phyloP scores from a whole-genome alignment of 1,139 yeast species.

The Casaregolazyma suthepensis region DNA sequence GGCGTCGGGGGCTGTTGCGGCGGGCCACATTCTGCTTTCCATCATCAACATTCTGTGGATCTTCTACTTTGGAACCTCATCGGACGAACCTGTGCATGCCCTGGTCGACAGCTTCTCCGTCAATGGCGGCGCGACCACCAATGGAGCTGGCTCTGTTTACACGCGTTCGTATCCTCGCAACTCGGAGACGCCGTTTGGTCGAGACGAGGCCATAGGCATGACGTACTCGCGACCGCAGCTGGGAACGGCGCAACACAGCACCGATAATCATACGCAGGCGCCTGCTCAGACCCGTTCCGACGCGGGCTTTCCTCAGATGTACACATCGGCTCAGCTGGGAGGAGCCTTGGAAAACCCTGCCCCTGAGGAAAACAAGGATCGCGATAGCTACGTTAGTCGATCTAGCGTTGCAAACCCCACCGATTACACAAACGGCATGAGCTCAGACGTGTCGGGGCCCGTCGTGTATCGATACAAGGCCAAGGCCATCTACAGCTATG shows the following conservation, averaged over 20 bases:
- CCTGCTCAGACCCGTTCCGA: conserved; percentile 7
- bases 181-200: conserved; percentile 11
- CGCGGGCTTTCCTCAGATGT: conserved; percentile 40
- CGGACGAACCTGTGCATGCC: conserved; percentile 60
- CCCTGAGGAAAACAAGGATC: conserved; percentile 13
- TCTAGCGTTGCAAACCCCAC: conserved; percentile 9
- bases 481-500: conserved; percentile 76
- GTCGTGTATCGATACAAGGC: conserved; percentile 77
- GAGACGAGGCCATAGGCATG: conserved; percentile 12
- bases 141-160: conserved; percentile 7
- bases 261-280: background rate
- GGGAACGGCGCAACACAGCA: conserved; percentile 1
- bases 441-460: conserved; percentile 27
- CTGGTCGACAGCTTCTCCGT: conserved; percentile 70
- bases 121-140: conserved; percentile 17
- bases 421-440: conserved; percentile 10
- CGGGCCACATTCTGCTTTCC: conserved; percentile 80
- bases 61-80: conserved; percentile 60
- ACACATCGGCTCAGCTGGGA: conserved; percentile 47
- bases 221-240: conserved; percentile 5
- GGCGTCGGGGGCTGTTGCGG: conserved; percentile 81
- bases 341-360: conserved; percentile 49
- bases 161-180: conserved; percentile 12
- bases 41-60: conserved; percentile 74
- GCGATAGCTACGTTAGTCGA: conserved; percentile 15